Conservation (phyloP, 345 rosid genomes). For the Populus alba region DNA sequence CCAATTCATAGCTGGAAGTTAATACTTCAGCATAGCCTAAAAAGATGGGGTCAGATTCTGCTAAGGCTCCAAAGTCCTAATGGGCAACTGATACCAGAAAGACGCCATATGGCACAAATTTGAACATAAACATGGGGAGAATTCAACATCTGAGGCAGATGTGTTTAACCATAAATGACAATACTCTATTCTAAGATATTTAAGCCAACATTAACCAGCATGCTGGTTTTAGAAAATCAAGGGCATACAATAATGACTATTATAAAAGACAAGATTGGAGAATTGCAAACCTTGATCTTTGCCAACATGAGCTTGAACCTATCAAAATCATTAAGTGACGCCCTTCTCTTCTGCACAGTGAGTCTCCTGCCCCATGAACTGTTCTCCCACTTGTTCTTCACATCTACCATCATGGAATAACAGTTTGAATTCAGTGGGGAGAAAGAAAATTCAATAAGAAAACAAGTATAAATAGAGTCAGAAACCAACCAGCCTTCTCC, state of each 20-base stretch:
- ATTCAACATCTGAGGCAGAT: background rate
- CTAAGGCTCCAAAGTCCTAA: no score
- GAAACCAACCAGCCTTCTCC: conserved; percentile 24
- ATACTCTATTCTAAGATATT: no score
- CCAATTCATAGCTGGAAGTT: background rate
- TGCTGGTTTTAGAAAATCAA: background rate
- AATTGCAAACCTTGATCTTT: conserved; percentile 15
- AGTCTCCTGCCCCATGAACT: conserved; percentile 27
- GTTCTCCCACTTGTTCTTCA: conserved; percentile 26
- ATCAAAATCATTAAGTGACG: conserved; percentile 18
- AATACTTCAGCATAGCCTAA: background rate
- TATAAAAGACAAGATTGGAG: background rate
- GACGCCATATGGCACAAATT: no score
- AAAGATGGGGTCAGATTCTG: background rate
- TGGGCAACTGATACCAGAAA: background rate
- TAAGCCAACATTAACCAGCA: no score
- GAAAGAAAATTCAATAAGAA: background rate
- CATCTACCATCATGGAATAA: conserved; percentile 10
- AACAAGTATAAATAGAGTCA: background rate
- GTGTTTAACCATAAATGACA: background rate
- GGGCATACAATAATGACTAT: background rate
- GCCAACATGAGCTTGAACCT: conserved; percentile 27
- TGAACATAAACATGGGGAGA: background rate
- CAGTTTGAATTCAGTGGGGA: background rate
- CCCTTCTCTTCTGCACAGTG: conserved; percentile 16